phyloP scores from a whole-genome alignment of 1,139 yeast species.

The Yamadazyma epiphylla region DNA sequence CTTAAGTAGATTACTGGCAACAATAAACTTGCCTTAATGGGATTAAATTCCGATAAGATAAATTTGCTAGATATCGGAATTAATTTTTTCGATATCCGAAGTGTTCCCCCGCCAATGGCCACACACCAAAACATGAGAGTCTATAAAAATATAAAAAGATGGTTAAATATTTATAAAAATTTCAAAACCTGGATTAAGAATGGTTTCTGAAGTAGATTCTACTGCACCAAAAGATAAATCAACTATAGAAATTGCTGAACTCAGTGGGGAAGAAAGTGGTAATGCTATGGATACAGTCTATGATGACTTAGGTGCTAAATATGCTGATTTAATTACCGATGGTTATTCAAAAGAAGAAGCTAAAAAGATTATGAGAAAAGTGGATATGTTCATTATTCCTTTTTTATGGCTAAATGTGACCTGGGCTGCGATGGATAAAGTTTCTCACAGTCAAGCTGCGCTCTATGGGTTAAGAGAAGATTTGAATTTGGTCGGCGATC shows the following conservation, averaged over 20 bases:
- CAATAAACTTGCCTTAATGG: too few species aligned
- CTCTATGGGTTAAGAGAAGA: constrained; percentile 51
- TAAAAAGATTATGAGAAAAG: constrained; percentile 31
- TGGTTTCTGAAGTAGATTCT: background rate
- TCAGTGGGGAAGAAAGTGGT: constrained; percentile 2
- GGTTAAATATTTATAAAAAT: too few species aligned
- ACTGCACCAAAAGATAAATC: constrained; percentile 5
- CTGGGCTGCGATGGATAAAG: constrained; percentile 13
- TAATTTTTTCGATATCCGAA: background rate
- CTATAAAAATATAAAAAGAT: too few species aligned
- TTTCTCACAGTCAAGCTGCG: constrained; percentile 38
- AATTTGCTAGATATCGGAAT: too few species aligned
- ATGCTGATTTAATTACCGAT: constrained; percentile 11
- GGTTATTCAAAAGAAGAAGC: constrained; percentile 11
- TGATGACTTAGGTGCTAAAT: constrained; percentile 13
- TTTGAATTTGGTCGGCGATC: constrained; percentile 42
- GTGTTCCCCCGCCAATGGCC: background rate
- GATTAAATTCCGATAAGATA: too few species aligned
- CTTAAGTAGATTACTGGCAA: too few species aligned
- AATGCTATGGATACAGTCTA: constrained; percentile 1
- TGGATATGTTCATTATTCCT: constrained; percentile 52
- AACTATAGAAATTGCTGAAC: constrained; percentile 5
- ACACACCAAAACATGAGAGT: background rate
- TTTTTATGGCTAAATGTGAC: constrained; percentile 37
- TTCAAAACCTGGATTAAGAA: too few species aligned